Conservation (phyloP, 1,284 basidiomycete species). For the Boletus austroedulis region DNA sequence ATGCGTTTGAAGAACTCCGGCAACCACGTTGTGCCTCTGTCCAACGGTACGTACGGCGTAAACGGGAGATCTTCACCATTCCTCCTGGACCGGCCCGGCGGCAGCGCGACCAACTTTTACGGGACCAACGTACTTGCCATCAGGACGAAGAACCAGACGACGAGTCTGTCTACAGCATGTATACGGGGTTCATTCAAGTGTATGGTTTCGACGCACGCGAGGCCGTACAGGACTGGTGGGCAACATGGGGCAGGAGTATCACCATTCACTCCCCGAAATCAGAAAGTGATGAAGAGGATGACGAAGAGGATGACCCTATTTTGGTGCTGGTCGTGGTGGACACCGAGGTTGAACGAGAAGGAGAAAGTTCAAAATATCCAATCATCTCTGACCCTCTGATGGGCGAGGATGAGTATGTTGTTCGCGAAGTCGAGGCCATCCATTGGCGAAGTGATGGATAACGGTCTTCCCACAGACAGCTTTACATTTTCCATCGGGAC, state of each 20-base stretch:
- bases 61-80: slow-evolving; percentile 41
- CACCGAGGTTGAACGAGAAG: slow-evolving; percentile 12
- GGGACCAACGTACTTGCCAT: slow-evolving; percentile 27
- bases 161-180: slow-evolving; percentile 37
- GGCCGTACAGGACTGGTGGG: slow-evolving; percentile 50
- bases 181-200: slow-evolving; percentile 42
- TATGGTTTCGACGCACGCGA: slow-evolving; percentile 42
- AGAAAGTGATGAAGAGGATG: neutral
- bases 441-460: slow-evolving; percentile 1
- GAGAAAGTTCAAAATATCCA: neutral
- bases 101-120: slow-evolving; percentile 40
- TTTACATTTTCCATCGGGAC: neutral
- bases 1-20: slow-evolving; percentile 49
- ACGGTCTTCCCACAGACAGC: no score
- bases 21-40: slow-evolving; percentile 42
- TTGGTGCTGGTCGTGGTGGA: slow-evolving; percentile 10
- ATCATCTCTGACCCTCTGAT: slow-evolving; percentile 11
- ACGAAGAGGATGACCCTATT: neutral
- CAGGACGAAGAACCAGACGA: slow-evolving; percentile 41
- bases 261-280: neutral
- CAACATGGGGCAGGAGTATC: slow-evolving; percentile 42
- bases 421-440: slow-evolving; percentile 7
- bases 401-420: slow-evolving; percentile 14
- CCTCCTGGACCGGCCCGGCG: slow-evolving; percentile 42
- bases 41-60: slow-evolving; percentile 40